Conservation (phyloP, 1,284 basidiomycete species). For the Meripilus lineatus region DNA sequence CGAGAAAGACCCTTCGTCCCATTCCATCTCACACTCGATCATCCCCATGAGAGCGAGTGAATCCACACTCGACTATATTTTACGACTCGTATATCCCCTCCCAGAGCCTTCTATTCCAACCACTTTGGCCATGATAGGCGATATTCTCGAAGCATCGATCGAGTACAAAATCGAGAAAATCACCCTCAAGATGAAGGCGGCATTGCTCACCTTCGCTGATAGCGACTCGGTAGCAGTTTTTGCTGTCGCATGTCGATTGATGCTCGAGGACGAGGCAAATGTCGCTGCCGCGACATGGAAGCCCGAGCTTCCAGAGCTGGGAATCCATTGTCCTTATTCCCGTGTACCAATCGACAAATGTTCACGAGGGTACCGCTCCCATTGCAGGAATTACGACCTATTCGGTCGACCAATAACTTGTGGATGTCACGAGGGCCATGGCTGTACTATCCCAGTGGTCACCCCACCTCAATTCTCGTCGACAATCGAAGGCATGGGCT, state of each 20-base stretch:
- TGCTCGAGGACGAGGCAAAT: slow-evolving; percentile 4
- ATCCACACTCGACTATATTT: slow-evolving; percentile 14
- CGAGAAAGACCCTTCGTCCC: too few relatives aligned
- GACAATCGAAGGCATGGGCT: background rate
- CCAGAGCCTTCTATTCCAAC: slow-evolving; percentile 7
- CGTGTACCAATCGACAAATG: background rate
- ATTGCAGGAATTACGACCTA: background rate
- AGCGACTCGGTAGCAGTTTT: slow-evolving; percentile 4
- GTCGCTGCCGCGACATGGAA: too few relatives aligned
- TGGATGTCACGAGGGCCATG: background rate
- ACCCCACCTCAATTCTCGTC: background rate
- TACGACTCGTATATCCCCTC: slow-evolving; percentile 19
- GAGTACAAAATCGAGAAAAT: slow-evolving; percentile 8
- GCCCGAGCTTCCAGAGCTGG: too few relatives aligned
- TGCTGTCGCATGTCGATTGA: slow-evolving; percentile 8
- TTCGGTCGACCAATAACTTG: background rate
- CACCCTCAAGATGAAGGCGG: background rate
- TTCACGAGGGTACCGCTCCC: background rate
- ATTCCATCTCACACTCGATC: too few relatives aligned
- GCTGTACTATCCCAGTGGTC: background rate
- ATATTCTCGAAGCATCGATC: slow-evolving; percentile 6
- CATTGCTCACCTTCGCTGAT: background rate
- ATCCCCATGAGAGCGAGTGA: slow-evolving; percentile 6
- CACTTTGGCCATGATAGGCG: slow-evolving; percentile 6
- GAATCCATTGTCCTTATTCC: too few relatives aligned